Percentiles rank a stretch among this genome's conserved stretches.
phyloP scores from a whole-genome alignment of 2,329 filamentous ascomycete genomes.

The Hymenotorrendiella dingleyae region DNA sequence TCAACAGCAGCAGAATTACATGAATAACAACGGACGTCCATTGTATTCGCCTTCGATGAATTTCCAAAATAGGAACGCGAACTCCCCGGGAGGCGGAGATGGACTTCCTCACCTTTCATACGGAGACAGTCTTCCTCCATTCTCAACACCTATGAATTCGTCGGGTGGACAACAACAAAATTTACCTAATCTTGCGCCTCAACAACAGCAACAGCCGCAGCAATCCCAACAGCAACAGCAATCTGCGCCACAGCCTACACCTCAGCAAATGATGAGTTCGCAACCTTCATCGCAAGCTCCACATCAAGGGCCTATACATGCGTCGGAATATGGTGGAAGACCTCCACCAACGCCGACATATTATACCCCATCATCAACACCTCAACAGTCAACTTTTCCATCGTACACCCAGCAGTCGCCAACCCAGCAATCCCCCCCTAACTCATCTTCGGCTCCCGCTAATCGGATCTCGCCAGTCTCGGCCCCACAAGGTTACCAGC shows the following conservation, averaged over 20 bases:
- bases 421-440: slow-evolving; percentile 38
- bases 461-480: slow-evolving; percentile 36
- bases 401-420: slow-evolving; percentile 46
- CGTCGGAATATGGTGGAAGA: slow-evolving; percentile 51
- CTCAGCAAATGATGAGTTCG: slow-evolving; percentile 36
- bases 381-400: slow-evolving; percentile 41
- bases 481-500: slow-evolving; percentile 46
- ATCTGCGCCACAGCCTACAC: slow-evolving; percentile 32
- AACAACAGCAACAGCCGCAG: slow-evolving; percentile 30
- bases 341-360: slow-evolving; percentile 52
- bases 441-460: slow-evolving; percentile 33
- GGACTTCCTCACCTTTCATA: slow-evolving; percentile 62
- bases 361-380: slow-evolving; percentile 47
- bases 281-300: slow-evolving; percentile 41
- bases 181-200: slow-evolving; percentile 34
- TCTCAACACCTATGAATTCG: slow-evolving; percentile 52
- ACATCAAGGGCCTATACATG: slow-evolving; percentile 48
- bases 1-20: slow-evolving; percentile 32
- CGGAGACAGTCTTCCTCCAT: slow-evolving; percentile 58
- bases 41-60: slow-evolving; percentile 52
- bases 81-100: slow-evolving; percentile 56
- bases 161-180: slow-evolving; percentile 30
- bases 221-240: slow-evolving; percentile 29
- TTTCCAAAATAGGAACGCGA: slow-evolving; percentile 46
- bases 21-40: slow-evolving; percentile 35